Conservation (phyloP, 805 yeast species). For the Yarrowia divulgata region DNA sequence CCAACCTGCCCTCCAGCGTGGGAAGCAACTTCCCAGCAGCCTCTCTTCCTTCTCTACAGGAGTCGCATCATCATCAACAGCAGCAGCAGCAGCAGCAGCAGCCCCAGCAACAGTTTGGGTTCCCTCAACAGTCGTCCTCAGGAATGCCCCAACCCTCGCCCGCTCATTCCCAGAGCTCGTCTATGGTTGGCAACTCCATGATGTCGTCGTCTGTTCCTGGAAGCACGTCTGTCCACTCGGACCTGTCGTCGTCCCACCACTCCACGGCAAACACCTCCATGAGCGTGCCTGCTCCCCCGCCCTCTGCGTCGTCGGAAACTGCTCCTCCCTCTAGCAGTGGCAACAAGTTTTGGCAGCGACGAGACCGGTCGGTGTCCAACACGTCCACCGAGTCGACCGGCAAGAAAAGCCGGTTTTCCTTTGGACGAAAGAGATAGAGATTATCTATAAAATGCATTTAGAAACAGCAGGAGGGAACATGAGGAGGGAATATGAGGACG, state of each 20-base stretch:
- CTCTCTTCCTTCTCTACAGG: constrained; percentile 20
- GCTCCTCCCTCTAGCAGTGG: constrained; percentile 34
- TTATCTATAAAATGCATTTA: constrained; percentile 28
- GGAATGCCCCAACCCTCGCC: constrained; percentile 26
- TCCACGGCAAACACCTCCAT: constrained; percentile 32
- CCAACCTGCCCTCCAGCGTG: constrained; percentile 13
- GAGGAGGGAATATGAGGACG: no score
- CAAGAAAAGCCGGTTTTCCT: constrained; percentile 37
- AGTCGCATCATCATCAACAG: not conserved
- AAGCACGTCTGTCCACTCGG: constrained; percentile 33
- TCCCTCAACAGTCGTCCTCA: constrained; percentile 14
- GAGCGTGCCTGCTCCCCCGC: constrained; percentile 23
- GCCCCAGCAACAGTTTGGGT: constrained; percentile 24
- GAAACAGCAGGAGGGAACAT: not conserved
- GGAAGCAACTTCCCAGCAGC: constrained; percentile 5
- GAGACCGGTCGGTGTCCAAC: constrained; percentile 32
- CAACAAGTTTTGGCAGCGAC: constrained; percentile 39
- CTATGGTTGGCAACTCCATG: constrained; percentile 22
- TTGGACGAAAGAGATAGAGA: constrained; percentile 28
- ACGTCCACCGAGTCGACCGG: constrained; percentile 36
- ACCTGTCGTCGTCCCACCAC: constrained; percentile 30
- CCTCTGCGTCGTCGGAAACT: not conserved
- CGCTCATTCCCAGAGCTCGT: constrained; percentile 23
- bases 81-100: constrained; percentile 1
- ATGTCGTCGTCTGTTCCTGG: constrained; percentile 32